phyloP scores from a whole-genome alignment of 805 yeast genomes.

The Pichia cabralensis region DNA sequence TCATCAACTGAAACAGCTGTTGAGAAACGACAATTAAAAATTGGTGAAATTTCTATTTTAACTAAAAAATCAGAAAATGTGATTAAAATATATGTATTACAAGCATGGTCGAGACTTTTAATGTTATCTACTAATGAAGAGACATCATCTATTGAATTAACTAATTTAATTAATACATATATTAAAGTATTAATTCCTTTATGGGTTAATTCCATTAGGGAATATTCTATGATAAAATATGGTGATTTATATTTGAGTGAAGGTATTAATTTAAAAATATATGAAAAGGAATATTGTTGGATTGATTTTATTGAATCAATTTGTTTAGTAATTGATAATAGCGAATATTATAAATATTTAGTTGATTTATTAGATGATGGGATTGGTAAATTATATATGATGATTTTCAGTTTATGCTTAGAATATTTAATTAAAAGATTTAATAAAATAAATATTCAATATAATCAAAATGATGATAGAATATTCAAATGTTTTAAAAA shows the following conservation, averaged over 20 bases:
- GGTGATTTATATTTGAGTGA: constrained; percentile 27
- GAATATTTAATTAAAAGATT: constrained; percentile 52
- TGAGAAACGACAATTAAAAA: constrained; percentile 30
- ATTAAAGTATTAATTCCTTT: constrained; percentile 54
- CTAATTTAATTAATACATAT: constrained; percentile 43
- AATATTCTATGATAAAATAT: constrained; percentile 59
- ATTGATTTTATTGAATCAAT: constrained; percentile 67
- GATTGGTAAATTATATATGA: constrained; percentile 58
- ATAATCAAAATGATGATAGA: constrained; percentile 17
- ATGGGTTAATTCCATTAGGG: constrained; percentile 72
- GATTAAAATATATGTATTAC: constrained; percentile 50
- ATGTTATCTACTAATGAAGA: constrained; percentile 28
- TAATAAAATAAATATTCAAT: constrained; percentile 11
- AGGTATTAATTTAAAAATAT: constrained; percentile 35
- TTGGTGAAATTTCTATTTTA: constrained; percentile 45
- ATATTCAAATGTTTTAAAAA: constrained; percentile 44
- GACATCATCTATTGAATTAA: constrained; percentile 29
- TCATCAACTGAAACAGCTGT: constrained; percentile 20
- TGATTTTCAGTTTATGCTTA: constrained; percentile 74
- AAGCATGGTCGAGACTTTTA: constrained; percentile 56
- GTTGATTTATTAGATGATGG: constrained; percentile 41
- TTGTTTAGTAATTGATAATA: constrained; percentile 45
- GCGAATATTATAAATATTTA: constrained; percentile 34
- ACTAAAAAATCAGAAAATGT: constrained; percentile 39
- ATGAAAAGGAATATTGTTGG: constrained; percentile 64